phyloP scores from a whole-genome alignment of 257 asterid species.

The Solanum megistacrolobum region DNA sequence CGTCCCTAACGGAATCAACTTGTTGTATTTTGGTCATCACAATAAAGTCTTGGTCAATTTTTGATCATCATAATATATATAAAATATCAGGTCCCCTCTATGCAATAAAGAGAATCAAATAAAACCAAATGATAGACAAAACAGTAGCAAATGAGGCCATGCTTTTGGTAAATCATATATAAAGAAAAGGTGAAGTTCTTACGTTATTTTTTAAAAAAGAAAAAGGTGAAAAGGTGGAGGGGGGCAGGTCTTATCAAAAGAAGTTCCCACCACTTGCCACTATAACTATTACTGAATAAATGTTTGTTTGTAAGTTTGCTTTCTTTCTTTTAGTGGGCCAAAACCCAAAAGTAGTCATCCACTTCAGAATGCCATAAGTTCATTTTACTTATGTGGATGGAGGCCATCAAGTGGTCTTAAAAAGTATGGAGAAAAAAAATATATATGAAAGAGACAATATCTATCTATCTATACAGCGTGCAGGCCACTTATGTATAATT shows the following conservation, averaged over 20 bases:
- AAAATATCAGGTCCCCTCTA: not conserved
- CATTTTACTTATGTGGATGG: not conserved
- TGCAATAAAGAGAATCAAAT: not conserved
- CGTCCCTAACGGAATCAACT: not conserved
- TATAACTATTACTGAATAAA: not conserved
- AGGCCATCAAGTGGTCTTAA: not conserved
- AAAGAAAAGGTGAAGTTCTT: not conserved
- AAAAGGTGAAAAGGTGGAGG: slow-evolving; percentile 20
- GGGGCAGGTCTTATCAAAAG: slow-evolving; percentile 53
- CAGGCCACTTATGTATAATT: slow-evolving; percentile 24
- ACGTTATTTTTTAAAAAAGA: not conserved
- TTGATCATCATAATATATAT: not conserved
- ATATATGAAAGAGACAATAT: slow-evolving; percentile 1
- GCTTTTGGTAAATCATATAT: not conserved
- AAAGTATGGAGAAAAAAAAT: not conserved
- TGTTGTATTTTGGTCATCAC: not conserved
- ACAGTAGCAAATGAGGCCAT: not conserved
- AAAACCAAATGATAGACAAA: not conserved
- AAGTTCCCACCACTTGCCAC: slow-evolving; percentile 50
- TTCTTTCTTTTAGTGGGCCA: slow-evolving; percentile 38
- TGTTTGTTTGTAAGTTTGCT: not conserved
- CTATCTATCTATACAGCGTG: slow-evolving; percentile 15
- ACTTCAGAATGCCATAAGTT: not conserved
- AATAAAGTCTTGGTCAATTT: not conserved
- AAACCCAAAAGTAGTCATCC: slow-evolving; percentile 27